Evolutionary conservation across 768 basidiomycete species (phyloP).

Genomic region (Hericium coralloides): DNA sequence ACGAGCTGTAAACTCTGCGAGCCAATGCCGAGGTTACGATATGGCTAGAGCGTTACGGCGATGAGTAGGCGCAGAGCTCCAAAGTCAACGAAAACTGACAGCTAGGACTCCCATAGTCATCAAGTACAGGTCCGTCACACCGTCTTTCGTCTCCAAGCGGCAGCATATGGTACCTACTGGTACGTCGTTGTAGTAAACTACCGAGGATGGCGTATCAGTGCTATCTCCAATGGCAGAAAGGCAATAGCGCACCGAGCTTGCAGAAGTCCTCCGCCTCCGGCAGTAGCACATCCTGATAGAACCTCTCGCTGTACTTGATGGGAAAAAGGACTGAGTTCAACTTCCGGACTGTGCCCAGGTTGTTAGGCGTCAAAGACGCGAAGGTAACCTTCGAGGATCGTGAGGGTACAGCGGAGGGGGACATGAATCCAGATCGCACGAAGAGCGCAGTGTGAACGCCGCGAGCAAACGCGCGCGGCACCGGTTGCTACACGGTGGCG

Average conservation of each 20-base stretch:
- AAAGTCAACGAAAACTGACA: conserved; percentile 33
- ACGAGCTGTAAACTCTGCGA: conserved; percentile 63
- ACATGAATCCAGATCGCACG: conserved; percentile 12
- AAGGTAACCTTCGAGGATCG: conserved; percentile 48
- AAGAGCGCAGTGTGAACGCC: too few species aligned
- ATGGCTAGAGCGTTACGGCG: conserved; percentile 44
- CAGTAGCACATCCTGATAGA: conserved; percentile 71
- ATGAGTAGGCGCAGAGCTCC: not conserved
- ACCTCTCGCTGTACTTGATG: conserved; percentile 81
- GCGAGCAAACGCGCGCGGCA: too few species aligned
- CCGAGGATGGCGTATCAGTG: not conserved
- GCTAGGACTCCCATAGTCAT: conserved; percentile 92
- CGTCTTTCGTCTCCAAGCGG: conserved; percentile 64
- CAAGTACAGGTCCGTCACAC: conserved; percentile 56
- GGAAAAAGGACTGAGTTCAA: conserved; percentile 78
- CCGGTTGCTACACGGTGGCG: too few species aligned
- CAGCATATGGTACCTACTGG: conserved; percentile 87
- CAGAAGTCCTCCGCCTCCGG: conserved; percentile 81
- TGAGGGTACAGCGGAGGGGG: conserved; percentile 19
- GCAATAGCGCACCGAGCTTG: conserved; percentile 53
- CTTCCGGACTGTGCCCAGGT: conserved; percentile 63
- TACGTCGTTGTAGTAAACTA: conserved; percentile 91
- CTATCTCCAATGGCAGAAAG: not conserved
- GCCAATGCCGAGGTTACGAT: conserved; percentile 72
- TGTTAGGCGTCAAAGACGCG: conserved; percentile 70